Conservation (phyloP, 169 alveolate genomes). For the Eimeria mitis region DNA sequence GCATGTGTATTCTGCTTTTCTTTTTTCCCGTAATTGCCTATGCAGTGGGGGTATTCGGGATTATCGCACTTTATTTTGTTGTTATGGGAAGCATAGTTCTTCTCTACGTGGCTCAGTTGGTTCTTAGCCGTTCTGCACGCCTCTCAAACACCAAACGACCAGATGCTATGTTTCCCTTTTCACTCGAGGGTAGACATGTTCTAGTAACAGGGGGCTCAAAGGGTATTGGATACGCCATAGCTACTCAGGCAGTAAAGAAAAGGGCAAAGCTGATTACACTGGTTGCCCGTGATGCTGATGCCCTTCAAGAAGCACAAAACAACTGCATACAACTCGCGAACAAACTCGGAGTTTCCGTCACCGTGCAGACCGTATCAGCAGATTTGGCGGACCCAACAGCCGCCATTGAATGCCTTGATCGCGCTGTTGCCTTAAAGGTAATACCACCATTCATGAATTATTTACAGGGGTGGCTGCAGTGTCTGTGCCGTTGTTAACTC, state of each 20-base stretch:
- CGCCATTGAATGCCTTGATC: constrained; percentile 39
- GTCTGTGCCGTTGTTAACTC: background rate
- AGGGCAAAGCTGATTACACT: constrained; percentile 57
- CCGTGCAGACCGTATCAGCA: constrained; percentile 66
- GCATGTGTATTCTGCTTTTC: constrained; percentile 5
- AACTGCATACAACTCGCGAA: constrained; percentile 26
- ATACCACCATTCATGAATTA: background rate
- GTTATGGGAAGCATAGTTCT: constrained; percentile 14
- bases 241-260: constrained; percentile 55
- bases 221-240: constrained; percentile 77
- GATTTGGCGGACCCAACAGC: constrained; percentile 44
- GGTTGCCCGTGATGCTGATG: constrained; percentile 53
- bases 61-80: constrained; percentile 1
- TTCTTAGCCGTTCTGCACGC: constrained; percentile 39
- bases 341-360: background rate
- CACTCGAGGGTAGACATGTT: constrained; percentile 70
- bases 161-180: background rate
- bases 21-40: constrained; percentile 36
- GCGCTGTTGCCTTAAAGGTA: constrained; percentile 60
- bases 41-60: constrained; percentile 1
- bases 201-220: constrained; percentile 80
- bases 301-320: constrained; percentile 47
- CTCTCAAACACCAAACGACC: background rate
- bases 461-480: background rate
- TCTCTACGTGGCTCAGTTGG: constrained; percentile 49